Evolutionary conservation across 768 basidiomycete genomes (phyloP).

Genomic region (Collybia mongolica): DNA sequence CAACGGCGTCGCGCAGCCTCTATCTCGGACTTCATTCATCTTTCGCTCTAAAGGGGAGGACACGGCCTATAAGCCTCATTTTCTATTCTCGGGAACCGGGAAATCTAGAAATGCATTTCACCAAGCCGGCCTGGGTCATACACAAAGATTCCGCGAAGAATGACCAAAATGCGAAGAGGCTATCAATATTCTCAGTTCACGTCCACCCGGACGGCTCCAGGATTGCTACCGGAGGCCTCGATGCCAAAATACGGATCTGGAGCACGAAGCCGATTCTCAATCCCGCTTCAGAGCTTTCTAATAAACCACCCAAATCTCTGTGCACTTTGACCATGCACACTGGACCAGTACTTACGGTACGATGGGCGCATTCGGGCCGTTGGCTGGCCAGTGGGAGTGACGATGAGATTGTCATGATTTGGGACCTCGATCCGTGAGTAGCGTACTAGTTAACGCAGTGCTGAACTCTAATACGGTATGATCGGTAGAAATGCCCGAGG

Average conservation of each 20-base stretch:
- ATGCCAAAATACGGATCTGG: constrained; percentile 97
- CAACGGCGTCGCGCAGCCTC: background rate
- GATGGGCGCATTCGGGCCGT: constrained; percentile 92
- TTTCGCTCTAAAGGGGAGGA: too few relatives aligned
- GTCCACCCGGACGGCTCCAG: constrained; percentile 96
- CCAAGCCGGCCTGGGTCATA: constrained; percentile 85
- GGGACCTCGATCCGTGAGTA: constrained; percentile 94
- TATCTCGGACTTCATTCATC: too few relatives aligned
- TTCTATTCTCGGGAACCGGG: too few relatives aligned
- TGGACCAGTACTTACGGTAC: constrained; percentile 85
- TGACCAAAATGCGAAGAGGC: constrained; percentile 60
- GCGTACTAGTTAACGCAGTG: constrained; percentile 1
- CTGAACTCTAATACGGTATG: background rate
- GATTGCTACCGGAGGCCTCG: constrained; percentile 96
- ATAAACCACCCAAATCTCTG: constrained; percentile 79
- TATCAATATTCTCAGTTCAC: constrained; percentile 89
- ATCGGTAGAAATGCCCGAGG: constrained; percentile 66
- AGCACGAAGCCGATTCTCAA: constrained; percentile 94
- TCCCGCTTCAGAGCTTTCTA: constrained; percentile 59
- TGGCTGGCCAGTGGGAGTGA: constrained; percentile 97
- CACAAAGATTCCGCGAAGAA: constrained; percentile 74
- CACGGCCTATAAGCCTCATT: too few relatives aligned
- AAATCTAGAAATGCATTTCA: constrained; percentile 67
- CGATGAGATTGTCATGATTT: constrained; percentile 93
- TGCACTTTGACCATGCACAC: constrained; percentile 94